Evolutionary conservation across 192 early-diverging fungal species (phyloP).

Genomic region (Dissophora globulifera): DNA sequence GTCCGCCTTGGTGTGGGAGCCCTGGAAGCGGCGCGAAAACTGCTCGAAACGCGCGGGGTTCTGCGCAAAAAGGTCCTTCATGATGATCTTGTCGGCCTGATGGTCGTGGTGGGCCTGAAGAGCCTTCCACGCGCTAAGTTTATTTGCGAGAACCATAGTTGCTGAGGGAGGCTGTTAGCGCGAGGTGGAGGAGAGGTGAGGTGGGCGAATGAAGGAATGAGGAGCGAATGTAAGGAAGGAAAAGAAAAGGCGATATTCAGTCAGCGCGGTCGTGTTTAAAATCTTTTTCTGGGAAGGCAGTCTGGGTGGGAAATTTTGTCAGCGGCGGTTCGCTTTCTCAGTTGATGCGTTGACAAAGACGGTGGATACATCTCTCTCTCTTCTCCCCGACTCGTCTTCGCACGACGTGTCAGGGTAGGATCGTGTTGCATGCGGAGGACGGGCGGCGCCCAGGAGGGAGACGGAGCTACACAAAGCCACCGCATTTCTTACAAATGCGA

Average conservation of each 20-base stretch:
- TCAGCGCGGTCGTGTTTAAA: too few species aligned
- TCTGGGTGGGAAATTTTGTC: too few species aligned
- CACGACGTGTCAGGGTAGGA: too few species aligned
- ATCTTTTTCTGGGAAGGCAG: too few species aligned
- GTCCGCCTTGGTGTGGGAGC: conserved; percentile 65
- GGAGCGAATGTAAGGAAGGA: background rate
- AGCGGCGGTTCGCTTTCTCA: too few species aligned
- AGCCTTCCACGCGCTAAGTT: conserved; percentile 86
- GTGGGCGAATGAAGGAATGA: background rate
- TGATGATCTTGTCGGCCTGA: conserved; percentile 74
- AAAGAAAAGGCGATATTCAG: background rate
- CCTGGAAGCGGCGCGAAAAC: conserved; percentile 79
- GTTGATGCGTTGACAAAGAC: too few species aligned
- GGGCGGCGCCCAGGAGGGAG: too few species aligned
- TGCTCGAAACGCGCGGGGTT: conserved; percentile 83
- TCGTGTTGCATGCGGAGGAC: too few species aligned
- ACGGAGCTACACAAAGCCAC: too few species aligned
- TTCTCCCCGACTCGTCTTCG: too few species aligned
- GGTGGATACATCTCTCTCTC: too few species aligned
- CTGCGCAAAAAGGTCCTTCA: conserved; percentile 83
- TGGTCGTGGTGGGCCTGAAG: conserved; percentile 90
- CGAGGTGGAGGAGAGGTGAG: background rate
- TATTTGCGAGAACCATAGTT: conserved; percentile 77
- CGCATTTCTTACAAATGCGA: too few species aligned
- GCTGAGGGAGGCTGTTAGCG: background rate